A percentile compares a stretch with the other conserved stretches of the same genome.
phyloP scores from a whole-genome alignment of 345 rosid genomes.

The Firmiana major region DNA sequence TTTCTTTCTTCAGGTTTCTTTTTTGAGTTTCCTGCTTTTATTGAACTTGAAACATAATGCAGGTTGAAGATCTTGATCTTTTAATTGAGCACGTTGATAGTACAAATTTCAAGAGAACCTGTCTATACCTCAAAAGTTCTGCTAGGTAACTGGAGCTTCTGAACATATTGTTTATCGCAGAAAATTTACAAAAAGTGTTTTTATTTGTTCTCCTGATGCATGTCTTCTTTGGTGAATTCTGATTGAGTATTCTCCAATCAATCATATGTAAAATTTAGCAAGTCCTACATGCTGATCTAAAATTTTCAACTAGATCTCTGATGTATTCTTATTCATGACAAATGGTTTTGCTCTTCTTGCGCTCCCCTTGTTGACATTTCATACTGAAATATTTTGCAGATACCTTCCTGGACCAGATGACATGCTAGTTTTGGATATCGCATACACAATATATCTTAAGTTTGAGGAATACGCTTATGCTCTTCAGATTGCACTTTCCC shows the following conservation, averaged over 20 bases:
- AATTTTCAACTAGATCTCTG: not conserved
- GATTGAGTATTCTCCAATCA: not conserved
- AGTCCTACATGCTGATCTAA: not conserved
- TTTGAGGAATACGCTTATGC: slow-evolving; percentile 73
- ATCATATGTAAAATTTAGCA: not conserved
- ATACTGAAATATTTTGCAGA: slow-evolving; percentile 38
- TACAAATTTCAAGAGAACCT: slow-evolving; percentile 86
- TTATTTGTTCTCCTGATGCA: not conserved
- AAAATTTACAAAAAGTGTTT: not conserved
- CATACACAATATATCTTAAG: slow-evolving; percentile 70
- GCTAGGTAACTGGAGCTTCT: slow-evolving; percentile 50
- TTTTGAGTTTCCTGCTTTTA: not conserved
- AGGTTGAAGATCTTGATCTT: slow-evolving; percentile 96
- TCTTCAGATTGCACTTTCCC: slow-evolving; percentile 77
- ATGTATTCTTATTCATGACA: not conserved
- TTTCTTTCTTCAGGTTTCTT: not conserved
- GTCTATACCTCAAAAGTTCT: slow-evolving; percentile 83
- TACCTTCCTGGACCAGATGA: slow-evolving; percentile 95
- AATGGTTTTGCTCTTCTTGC: not conserved
- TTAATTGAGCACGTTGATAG: slow-evolving; percentile 72
- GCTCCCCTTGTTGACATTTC: slow-evolving; percentile 14
- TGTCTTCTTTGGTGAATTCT: not conserved
- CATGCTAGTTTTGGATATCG: slow-evolving; percentile 64
- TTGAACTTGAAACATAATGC: slow-evolving; percentile 7
- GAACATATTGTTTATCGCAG: not conserved